Evolutionary conservation across 2,329 filamentous ascomycete genomes (phyloP).

Genomic region (Colletotrichum orbiculare): DNA sequence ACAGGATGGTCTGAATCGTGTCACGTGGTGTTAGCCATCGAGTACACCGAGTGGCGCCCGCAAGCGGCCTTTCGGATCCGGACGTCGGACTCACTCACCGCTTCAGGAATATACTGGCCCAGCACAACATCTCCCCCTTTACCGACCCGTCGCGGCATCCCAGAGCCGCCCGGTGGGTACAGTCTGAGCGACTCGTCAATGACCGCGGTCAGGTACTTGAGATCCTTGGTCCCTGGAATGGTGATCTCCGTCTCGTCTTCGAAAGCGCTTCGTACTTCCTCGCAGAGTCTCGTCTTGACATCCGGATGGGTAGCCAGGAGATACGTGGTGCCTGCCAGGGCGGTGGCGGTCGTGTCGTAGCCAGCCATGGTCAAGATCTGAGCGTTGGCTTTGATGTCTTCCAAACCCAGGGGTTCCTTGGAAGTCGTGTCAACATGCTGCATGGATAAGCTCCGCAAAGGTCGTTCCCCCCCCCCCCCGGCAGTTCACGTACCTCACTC

Average conservation of each 20-base stretch:
- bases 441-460: too few species aligned
- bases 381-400: too few species aligned
- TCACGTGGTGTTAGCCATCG: too few species aligned
- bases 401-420: too few species aligned
- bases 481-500: not conserved
- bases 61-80: too few species aligned
- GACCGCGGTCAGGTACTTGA: slow-evolving; percentile 52
- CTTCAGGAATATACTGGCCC: slow-evolving; percentile 45
- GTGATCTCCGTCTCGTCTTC: slow-evolving; percentile 48
- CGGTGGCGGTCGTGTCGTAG: slow-evolving; percentile 47
- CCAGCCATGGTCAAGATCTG: slow-evolving; percentile 30
- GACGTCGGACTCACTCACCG: slow-evolving; percentile 36
- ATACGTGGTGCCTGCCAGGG: slow-evolving; percentile 42
- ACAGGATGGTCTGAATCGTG: slow-evolving; percentile 42
- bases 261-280: slow-evolving; percentile 51
- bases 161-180: slow-evolving; percentile 45
- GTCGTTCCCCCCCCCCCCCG: too few species aligned
- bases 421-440: too few species aligned
- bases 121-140: slow-evolving; percentile 46
- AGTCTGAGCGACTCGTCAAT: slow-evolving; percentile 55
- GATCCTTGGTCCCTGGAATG: slow-evolving; percentile 41
- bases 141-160: slow-evolving; percentile 41
- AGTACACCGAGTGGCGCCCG: not conserved
- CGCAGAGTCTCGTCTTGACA: slow-evolving; percentile 43
- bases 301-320: slow-evolving; percentile 45